A percentile compares a stretch with the other conserved stretches of the same genome.
These are phyloP conservation scores for Colletotrichum brevisporum DNA, from an alignment of 2,329 filamentous ascomycete genomes.

Conservation along the genomic window DNA sequence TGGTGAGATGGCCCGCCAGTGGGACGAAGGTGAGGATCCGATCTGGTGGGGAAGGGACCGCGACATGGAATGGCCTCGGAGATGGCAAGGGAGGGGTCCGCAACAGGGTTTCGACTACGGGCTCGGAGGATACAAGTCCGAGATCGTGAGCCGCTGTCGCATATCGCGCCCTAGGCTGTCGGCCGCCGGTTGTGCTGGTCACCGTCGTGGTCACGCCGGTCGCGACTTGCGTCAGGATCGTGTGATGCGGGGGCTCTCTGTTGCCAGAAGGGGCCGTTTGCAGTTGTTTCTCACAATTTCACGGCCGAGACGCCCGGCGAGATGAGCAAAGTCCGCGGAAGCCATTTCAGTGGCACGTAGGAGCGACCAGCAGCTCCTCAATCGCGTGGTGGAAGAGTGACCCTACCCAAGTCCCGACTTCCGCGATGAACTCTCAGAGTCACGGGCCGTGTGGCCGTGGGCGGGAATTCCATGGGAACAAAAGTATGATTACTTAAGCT, in stretches of 20 bases:
- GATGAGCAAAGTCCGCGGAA: constrained; percentile 5
- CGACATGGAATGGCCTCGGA: neutral
- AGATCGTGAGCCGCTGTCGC: constrained; percentile 14
- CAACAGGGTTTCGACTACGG: neutral
- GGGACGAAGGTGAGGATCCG: neutral
- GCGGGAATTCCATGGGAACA: neutral
- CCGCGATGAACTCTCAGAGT: neutral
- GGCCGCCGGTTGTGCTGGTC: constrained; percentile 1
- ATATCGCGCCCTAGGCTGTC: neutral
- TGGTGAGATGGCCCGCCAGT: neutral
- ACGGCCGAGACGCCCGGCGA: neutral
- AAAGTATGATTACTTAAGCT: constrained; percentile 39
- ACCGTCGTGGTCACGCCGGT: neutral
- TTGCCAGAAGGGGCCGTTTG: constrained; percentile 3
- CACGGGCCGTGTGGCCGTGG: neutral
- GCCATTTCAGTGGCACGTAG: neutral
- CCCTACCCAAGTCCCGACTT: neutral
- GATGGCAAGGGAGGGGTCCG: neutral
- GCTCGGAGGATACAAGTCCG: constrained; percentile 31
- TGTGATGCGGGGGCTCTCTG: constrained; percentile 16
- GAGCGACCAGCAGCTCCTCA: neutral
- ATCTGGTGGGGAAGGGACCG: neutral
- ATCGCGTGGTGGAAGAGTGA: neutral
- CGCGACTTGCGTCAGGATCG: constrained; percentile 13
- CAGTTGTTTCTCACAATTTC: neutral